Base-by-base conservation (phyloP, 257 asterid genomes). In the Capsicum pubescens region DNA sequence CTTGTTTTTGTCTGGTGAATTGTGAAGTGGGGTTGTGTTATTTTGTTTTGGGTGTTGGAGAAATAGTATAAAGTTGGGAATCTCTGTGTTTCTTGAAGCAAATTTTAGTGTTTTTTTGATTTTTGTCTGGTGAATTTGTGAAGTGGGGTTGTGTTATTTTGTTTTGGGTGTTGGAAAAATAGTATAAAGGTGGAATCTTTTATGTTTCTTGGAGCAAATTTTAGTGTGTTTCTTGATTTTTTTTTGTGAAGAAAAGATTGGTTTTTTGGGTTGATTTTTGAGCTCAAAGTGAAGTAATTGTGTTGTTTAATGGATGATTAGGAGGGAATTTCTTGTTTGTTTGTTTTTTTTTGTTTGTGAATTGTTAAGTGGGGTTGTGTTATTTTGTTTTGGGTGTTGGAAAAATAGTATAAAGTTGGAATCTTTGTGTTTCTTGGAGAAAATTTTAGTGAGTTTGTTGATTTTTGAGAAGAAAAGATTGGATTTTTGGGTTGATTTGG, bases 221-320 rank as follows among this genome's bases (percentile, higher is more conserved):
- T 59, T 77, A 78, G 11, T 26, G 83, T 17, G 76, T 60, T 60
- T 76, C 61, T 76, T 76, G 61, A 52, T 50, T 76, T 63, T 74
- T 74, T 26, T 21, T 83, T 79, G 36, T 15, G 50, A 52, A 83
- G 69, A 63, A 21, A 67, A 79, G 74, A 83, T 64, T 50, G 63
- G 48, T 48, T 12, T 82, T 64, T 81, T 58, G 19, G 44, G 46
- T 15, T 61, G 77, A 67, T 59, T 32, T 32, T 81, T 81, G 55
- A 26, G 8, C 72, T 36, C n/a, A 44, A 59, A 82, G 39, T 61
- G 32, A 1, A 3, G 76, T 68, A 0, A 15, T 68, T 80, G 76
- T 84, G 52, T 67, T 67, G 87, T 82, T 42, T 72, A 71, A 81
- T 85, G 84, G 84, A 80, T 59, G 72, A 50, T 84, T 83, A 21